Conservation (phyloP, 2,329 filamentous ascomycete species). For the Trichoderma cornu-damae region DNA sequence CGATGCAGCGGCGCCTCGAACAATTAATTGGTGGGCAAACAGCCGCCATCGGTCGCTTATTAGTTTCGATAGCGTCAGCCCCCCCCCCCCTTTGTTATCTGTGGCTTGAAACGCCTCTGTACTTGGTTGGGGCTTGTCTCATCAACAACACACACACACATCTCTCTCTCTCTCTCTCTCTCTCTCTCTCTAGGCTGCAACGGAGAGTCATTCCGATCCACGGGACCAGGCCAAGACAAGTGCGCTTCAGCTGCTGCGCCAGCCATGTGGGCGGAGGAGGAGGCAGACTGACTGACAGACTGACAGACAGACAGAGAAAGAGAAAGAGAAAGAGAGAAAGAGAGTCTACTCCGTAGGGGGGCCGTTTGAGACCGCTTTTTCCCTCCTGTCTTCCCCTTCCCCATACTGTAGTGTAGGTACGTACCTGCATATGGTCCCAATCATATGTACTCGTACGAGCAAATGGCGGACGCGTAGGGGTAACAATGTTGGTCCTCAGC, state of each 20-base stretch:
- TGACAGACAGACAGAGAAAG: background rate
- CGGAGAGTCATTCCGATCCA: conserved; percentile 5
- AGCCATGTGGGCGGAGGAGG: background rate
- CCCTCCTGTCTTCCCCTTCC: background rate
- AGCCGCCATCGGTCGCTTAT: conserved; percentile 8
- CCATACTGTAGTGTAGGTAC: too few relatives aligned
- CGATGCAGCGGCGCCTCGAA: background rate
- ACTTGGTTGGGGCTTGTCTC: background rate
- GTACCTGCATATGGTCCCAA: background rate
- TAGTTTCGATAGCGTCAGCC: background rate
- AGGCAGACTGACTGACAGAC: background rate
- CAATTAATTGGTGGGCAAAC: background rate
- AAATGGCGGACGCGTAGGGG: too few relatives aligned
- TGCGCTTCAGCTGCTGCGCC: conserved; percentile 2
- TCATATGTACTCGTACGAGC: background rate
- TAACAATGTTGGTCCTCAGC: too few relatives aligned
- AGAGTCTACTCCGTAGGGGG: background rate
- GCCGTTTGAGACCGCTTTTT: conserved; percentile 11
- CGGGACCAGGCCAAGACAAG: too few relatives aligned
- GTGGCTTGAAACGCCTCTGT: background rate
- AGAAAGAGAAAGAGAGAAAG: background rate
- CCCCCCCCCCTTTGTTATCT: conserved; percentile 13
- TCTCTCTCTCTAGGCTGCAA: conserved; percentile 3
- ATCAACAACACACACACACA: too few relatives aligned
- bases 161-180: too few relatives aligned